These are phyloP conservation scores for Fraxinus americana DNA, from an alignment of 257 asterid genomes.

Conservation along the genomic window DNA sequence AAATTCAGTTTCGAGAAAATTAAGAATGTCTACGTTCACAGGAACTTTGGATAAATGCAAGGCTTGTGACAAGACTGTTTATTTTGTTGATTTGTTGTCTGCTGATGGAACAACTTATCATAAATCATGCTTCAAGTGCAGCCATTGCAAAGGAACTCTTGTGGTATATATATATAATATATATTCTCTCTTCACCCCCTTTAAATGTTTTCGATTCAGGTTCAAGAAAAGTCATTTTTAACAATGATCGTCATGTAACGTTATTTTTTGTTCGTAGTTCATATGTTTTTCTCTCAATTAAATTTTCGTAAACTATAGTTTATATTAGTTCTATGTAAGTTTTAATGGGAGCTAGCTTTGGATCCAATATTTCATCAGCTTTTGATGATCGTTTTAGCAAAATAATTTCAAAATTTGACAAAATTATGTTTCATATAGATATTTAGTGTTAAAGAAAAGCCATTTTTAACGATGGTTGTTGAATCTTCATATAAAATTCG, in stretches of 20 bases:
- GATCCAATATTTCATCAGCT: not conserved
- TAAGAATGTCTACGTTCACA: constrained; percentile 41
- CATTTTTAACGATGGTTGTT: no score
- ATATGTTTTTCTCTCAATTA: no score
- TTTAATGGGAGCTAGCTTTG: no score
- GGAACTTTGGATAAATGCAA: constrained; percentile 58
- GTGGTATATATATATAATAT: constrained; percentile 36
- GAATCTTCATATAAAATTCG: no score
- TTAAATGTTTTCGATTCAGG: not conserved
- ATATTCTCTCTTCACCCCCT: not conserved
- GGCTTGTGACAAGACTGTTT: constrained; percentile 55
- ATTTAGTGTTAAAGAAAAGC: no score
- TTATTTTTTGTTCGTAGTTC: not conserved
- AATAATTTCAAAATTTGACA: no score
- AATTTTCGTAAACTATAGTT: no score
- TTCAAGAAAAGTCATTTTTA: not conserved
- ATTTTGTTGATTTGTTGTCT: constrained; percentile 46
- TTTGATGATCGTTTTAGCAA: not conserved
- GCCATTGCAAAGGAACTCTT: constrained; percentile 57
- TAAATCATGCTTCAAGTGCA: constrained; percentile 51
- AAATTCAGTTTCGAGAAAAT: not conserved
- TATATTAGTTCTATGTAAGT: no score
- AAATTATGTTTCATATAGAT: not conserved
- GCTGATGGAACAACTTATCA: constrained; percentile 51
- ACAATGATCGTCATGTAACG: not conserved